A percentile compares a stretch with the other conserved stretches of the same genome.
Conservation (phyloP, 441 rosid genomes). For the Gossypium trilobum region DNA sequence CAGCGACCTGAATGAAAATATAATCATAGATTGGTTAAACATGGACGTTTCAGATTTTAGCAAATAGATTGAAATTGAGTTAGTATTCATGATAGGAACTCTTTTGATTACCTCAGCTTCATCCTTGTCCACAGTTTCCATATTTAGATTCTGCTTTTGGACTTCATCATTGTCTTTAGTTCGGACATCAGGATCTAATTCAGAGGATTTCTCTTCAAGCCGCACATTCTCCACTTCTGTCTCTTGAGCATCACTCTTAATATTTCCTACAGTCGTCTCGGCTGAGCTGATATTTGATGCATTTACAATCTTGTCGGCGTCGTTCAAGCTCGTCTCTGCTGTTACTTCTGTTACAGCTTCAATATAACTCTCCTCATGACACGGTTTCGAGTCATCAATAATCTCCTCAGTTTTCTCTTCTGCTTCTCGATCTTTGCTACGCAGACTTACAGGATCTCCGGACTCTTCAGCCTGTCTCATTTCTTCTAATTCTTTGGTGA, state of each 20-base stretch:
- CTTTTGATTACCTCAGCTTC: neutral
- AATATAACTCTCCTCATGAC: neutral
- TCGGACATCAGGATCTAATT: conserved; percentile 17
- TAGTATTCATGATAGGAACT: conserved; percentile 1
- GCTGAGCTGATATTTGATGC: neutral
- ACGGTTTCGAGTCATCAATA: neutral
- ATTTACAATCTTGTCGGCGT: neutral
- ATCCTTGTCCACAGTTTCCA: neutral
- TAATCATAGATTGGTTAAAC: neutral
- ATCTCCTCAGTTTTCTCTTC: conserved; percentile 13
- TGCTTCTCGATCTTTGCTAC: neutral
- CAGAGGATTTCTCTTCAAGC: neutral
- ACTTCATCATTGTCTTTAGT: conserved; percentile 8
- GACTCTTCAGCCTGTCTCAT: conserved; percentile 10
- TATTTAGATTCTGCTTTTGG: neutral
- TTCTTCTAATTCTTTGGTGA: conserved; percentile 11
- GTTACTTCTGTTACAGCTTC: neutral
- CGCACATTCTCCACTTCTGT: neutral
- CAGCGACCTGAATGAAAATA: neutral
- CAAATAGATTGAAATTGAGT: neutral
- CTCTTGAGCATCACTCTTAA: neutral
- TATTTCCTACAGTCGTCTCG: neutral
- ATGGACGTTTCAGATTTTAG: neutral
- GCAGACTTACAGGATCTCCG: neutral
- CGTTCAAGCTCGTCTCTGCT: conserved; percentile 15